Evolutionary conservation across 1,284 basidiomycete species (phyloP).

Genomic region (Ustilago tritici): DNA sequence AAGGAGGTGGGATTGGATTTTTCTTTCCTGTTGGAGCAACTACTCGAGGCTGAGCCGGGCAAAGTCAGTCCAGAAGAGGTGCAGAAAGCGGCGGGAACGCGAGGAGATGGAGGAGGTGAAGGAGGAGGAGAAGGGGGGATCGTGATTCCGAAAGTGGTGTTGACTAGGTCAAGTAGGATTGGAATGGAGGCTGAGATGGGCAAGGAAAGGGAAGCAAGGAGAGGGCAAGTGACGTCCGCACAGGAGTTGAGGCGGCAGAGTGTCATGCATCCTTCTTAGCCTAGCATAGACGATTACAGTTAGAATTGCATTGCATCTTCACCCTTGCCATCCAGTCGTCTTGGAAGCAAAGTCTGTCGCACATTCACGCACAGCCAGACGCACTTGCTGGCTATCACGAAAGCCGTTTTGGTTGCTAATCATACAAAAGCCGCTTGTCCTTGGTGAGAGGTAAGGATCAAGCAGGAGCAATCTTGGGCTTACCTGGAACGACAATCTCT

Average conservation of each 20-base stretch:
- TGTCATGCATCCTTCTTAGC: conserved; percentile 32
- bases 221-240: conserved; percentile 17
- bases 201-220: neutral
- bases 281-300: too few species aligned
- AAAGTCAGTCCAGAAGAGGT: neutral
- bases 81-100: too few species aligned
- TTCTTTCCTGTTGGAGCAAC: conserved; percentile 22
- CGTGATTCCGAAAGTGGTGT: conserved; percentile 15
- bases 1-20: conserved; percentile 50
- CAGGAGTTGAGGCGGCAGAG: conserved; percentile 53
- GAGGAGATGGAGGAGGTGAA: neutral
- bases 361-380: neutral
- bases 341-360: neutral
- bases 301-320: neutral
- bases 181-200: conserved; percentile 12
- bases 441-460: neutral
- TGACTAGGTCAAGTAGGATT: conserved; percentile 27
- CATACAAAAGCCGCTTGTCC: neutral
- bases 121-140: neutral
- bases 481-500: conserved; percentile 75
- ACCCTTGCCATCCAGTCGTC: neutral
- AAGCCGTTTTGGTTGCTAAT: neutral
- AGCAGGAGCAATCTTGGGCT: conserved; percentile 53
- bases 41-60: conserved; percentile 20
- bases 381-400: neutral